Percentiles rank a stretch among this genome's conserved stretches.
Conservation (phyloP, 495 filamentous ascomycete genomes). For the Penicillium manginii region DNA sequence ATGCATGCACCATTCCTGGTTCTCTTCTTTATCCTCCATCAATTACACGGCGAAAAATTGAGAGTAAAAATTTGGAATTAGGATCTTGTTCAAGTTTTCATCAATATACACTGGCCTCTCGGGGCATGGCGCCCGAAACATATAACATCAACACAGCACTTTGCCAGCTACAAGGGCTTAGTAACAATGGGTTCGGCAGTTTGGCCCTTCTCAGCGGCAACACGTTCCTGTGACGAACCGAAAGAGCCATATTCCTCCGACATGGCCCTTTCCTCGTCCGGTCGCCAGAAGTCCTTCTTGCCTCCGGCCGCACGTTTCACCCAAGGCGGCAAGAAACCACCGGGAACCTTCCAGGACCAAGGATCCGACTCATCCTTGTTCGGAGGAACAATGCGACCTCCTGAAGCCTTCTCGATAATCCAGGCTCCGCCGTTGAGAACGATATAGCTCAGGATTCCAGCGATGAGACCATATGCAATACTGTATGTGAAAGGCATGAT, state of each 20-base stretch:
- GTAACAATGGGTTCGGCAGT: neutral
- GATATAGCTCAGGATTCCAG: slow-evolving; percentile 75
- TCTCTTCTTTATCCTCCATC: too few relatives aligned
- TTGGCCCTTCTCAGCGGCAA: slow-evolving; percentile 18
- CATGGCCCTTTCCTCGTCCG: slow-evolving; percentile 35
- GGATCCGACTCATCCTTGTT: slow-evolving; percentile 74
- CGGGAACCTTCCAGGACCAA: slow-evolving; percentile 71
- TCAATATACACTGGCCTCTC: too few relatives aligned
- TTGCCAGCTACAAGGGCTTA: neutral
- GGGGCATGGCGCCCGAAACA: neutral
- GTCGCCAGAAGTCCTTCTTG: slow-evolving; percentile 69
- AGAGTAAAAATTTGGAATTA: too few relatives aligned
- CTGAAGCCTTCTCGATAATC: slow-evolving; percentile 63
- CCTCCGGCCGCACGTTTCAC: slow-evolving; percentile 60
- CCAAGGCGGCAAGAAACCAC: slow-evolving; percentile 74
- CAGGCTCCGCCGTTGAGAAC: slow-evolving; percentile 67
- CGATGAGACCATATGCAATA: slow-evolving; percentile 79
- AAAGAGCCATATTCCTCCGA: slow-evolving; percentile 19
- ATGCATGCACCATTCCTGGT: too few relatives aligned
- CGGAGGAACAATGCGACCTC: slow-evolving; percentile 70
- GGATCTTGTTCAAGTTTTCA: too few relatives aligned
- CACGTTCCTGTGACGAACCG: slow-evolving; percentile 19
- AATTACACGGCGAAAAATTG: too few relatives aligned
- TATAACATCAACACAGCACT: neutral
- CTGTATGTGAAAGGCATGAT: slow-evolving; percentile 88